These are phyloP conservation scores for Lobosporangium transversale DNA, from an alignment of 192 early-diverging fungal species.

Conservation along the genomic window DNA sequence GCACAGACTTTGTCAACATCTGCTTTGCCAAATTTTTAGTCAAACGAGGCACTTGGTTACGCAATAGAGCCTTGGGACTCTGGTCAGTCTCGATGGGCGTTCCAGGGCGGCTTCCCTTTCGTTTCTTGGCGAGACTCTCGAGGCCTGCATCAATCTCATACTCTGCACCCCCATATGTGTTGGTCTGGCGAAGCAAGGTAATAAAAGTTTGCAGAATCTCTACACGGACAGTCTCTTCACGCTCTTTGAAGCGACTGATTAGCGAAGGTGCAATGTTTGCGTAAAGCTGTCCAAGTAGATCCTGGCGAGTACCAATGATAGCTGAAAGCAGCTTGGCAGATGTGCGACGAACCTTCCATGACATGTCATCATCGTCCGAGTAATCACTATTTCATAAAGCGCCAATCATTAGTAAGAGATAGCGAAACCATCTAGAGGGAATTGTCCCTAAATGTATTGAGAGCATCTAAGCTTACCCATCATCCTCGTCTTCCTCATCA, in stretches of 20 bases:
- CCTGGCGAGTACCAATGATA: conserved; percentile 77
- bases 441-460: background rate
- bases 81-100: conserved; percentile 60
- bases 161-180: conserved; percentile 56
- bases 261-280: conserved; percentile 75
- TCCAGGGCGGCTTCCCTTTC: conserved; percentile 54
- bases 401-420: background rate
- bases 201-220: conserved; percentile 82
- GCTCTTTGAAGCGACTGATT: conserved; percentile 81
- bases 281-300: conserved; percentile 72
- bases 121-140: conserved; percentile 56
- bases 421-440: background rate
- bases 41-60: conserved; percentile 70
- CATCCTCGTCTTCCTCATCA: conserved; percentile 73
- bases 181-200: conserved; percentile 69
- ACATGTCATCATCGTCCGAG: conserved; percentile 91
- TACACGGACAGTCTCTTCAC: conserved; percentile 85
- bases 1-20: conserved; percentile 74
- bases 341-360: conserved; percentile 90
- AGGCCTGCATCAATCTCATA: conserved; percentile 45
- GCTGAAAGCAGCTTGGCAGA: conserved; percentile 77
- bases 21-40: conserved; percentile 76
- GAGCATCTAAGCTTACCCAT: conserved; percentile 66
- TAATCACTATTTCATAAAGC: conserved; percentile 64
- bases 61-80: conserved; percentile 66